Percentiles rank a stretch among this genome's conserved stretches.
phyloP scores from a whole-genome alignment of 495 filamentous ascomycete genomes.

The Penicillium verhagenii region DNA sequence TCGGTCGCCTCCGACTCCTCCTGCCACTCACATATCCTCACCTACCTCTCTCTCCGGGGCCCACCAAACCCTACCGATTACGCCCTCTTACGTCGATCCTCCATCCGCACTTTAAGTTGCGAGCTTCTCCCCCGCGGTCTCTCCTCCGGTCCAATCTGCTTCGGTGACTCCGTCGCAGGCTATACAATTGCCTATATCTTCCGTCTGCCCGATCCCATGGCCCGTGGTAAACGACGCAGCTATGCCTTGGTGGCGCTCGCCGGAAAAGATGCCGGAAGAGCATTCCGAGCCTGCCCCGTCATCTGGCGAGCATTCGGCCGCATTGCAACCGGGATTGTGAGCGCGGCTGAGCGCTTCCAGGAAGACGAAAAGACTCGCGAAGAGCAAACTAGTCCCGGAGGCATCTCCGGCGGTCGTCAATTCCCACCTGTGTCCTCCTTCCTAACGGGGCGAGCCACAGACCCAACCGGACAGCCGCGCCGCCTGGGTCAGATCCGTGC shows the following conservation, averaged over 20 bases:
- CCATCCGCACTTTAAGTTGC: conserved; percentile 80
- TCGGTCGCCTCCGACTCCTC: conserved; percentile 47
- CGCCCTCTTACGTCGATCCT: conserved; percentile 79
- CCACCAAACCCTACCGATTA: conserved; percentile 75
- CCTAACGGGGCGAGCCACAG: conserved; percentile 57
- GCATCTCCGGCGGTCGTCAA: conserved; percentile 26
- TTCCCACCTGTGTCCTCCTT: conserved; percentile 63
- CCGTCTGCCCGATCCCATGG: conserved; percentile 81
- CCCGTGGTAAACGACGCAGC: conserved; percentile 78
- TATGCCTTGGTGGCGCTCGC: conserved; percentile 86
- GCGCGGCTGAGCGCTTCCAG: conserved; percentile 55
- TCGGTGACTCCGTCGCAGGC: conserved; percentile 76
- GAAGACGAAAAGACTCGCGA: conserved; percentile 48
- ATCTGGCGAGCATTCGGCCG: conserved; percentile 74
- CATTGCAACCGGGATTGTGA: conserved; percentile 73
- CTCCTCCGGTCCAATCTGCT: conserved; percentile 77
- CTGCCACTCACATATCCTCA: conserved; percentile 75
- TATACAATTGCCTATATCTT: conserved; percentile 95
- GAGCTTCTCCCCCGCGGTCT: conserved; percentile 78
- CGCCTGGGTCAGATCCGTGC: conserved; percentile 59
- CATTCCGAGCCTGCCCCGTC: conserved; percentile 71
- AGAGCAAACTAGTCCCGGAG: conserved; percentile 33
- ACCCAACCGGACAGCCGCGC: conserved; percentile 56
- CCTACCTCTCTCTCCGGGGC: conserved; percentile 82
- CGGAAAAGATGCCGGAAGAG: conserved; percentile 66